Conservation (phyloP, 805 yeast genomes). For the Hanseniaspora lindneri region DNA sequence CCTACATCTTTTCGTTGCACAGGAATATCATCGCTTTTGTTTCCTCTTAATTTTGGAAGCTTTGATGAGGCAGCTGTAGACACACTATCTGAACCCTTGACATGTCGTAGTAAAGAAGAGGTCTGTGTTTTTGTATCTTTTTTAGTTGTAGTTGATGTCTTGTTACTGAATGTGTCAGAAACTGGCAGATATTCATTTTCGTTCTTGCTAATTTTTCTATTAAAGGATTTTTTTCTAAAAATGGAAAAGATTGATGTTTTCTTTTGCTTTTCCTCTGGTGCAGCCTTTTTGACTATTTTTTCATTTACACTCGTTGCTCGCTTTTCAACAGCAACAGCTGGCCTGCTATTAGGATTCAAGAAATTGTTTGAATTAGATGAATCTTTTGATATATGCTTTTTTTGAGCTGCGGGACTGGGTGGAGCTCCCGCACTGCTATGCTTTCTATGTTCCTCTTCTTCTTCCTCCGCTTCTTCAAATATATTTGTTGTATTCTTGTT, state of each 20-base stretch:
- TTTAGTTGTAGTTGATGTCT: not conserved
- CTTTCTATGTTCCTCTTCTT: slow-evolving; percentile 2
- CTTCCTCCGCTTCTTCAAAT: slow-evolving; percentile 18
- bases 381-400: too few relatives aligned
- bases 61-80: not conserved
- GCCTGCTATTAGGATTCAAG: not conserved
- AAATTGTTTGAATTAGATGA: not conserved
- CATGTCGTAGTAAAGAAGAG: slow-evolving; percentile 1
- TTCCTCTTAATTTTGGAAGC: not conserved
- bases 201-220: not conserved
- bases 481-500: slow-evolving; percentile 12
- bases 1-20: slow-evolving; percentile 14
- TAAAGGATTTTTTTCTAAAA: slow-evolving; percentile 13
- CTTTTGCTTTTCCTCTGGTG: slow-evolving; percentile 5
- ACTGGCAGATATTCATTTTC: slow-evolving; percentile 12
- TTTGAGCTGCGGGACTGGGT: too few relatives aligned
- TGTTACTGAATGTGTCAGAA: slow-evolving; percentile 11
- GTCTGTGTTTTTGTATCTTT: not conserved
- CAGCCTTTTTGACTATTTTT: slow-evolving; percentile 17
- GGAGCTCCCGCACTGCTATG: too few relatives aligned
- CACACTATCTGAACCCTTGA: not conserved
- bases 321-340: not conserved
- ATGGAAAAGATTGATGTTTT: slow-evolving; percentile 17
- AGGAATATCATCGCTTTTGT: not conserved
- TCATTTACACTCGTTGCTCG: slow-evolving; percentile 8